phyloP scores from a whole-genome alignment of 169 alveolate species.

The Plasmodium vivax region DNA sequence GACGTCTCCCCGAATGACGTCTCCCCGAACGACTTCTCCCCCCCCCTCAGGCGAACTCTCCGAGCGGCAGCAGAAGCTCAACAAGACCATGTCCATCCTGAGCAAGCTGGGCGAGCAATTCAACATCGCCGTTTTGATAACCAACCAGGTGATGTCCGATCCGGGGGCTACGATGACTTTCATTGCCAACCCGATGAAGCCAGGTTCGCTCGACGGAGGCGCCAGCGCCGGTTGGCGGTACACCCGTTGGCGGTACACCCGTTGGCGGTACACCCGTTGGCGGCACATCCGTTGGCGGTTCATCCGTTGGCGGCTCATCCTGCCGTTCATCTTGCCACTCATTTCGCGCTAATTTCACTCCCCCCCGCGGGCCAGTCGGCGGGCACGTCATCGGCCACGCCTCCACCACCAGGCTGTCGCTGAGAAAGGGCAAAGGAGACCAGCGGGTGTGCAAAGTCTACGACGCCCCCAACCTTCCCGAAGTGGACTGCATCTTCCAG shows the following conservation, averaged over 20 bases:
- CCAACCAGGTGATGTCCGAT: slow-evolving; percentile 96
- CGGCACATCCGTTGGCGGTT: too few relatives aligned
- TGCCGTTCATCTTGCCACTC: too few relatives aligned
- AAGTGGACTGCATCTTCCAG: slow-evolving; percentile 93
- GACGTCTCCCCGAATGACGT: background rate
- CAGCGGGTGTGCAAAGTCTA: slow-evolving; percentile 95
- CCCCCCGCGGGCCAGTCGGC: slow-evolving; percentile 86
- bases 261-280: too few relatives aligned
- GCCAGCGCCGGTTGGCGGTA: too few relatives aligned
- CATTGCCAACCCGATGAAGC: slow-evolving; percentile 92
- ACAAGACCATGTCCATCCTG: slow-evolving; percentile 88
- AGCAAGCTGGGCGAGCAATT: slow-evolving; percentile 96
- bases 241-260: too few relatives aligned
- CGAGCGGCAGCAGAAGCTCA: slow-evolving; percentile 96
- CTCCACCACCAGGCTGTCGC: slow-evolving; percentile 93
- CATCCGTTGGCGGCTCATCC: too few relatives aligned
- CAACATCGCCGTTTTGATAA: slow-evolving; percentile 94
- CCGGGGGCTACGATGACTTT: slow-evolving; percentile 94
- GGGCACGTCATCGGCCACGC: slow-evolving; percentile 99
- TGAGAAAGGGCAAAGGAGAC: slow-evolving; percentile 97
- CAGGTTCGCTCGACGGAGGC: slow-evolving; percentile 76
- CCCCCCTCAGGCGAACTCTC: slow-evolving; percentile 92
- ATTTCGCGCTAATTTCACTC: too few relatives aligned
- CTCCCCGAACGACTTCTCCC: background rate
- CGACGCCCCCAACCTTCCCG: slow-evolving; percentile 98